Conservation (phyloP, 1,284 basidiomycete species). For the Pseudozyma thailandica region DNA sequence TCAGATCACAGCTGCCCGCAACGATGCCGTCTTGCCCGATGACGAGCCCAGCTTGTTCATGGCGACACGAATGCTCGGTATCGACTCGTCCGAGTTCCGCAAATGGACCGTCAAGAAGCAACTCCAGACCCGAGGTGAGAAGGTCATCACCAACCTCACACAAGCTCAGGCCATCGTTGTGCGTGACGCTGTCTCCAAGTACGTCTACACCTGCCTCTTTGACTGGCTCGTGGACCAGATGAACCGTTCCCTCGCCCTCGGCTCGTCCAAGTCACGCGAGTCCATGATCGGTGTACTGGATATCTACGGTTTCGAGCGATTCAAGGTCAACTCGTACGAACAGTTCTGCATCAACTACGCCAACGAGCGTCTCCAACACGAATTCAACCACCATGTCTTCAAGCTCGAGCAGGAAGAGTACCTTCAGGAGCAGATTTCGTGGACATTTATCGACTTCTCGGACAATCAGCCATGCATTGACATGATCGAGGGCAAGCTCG, state of each 20-base stretch:
- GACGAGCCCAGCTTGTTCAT: conserved; percentile 82
- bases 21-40: conserved; percentile 85
- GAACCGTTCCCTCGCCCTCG: conserved; percentile 92
- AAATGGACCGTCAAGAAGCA: conserved; percentile 99
- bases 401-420: conserved; percentile 98
- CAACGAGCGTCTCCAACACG: conserved; percentile 90
- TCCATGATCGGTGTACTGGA: conserved; percentile 99
- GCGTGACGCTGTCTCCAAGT: conserved; percentile 95
- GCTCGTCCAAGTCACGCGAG: conserved; percentile 84
- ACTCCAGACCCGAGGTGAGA: conserved; percentile 91
- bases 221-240: conserved; percentile 98
- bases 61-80: conserved; percentile 88
- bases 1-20: conserved; percentile 83
- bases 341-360: conserved; percentile 99
- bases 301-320: conserved; percentile 71
- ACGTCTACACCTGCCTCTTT: conserved; percentile 97
- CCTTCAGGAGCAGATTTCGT: conserved; percentile 96
- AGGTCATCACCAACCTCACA: conserved; percentile 88
- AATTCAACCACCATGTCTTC: conserved; percentile 75
- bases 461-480: conserved; percentile 99
- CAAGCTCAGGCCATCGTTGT: conserved; percentile 93
- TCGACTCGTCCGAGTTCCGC: conserved; percentile 93
- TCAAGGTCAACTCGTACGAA: conserved; percentile 85
- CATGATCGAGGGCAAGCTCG: conserved; percentile 96
- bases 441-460: conserved; percentile 98